Base-by-base conservation (phyloP, 1,284 basidiomycete genomes). In the Sanghuangporus baumii region DNA sequence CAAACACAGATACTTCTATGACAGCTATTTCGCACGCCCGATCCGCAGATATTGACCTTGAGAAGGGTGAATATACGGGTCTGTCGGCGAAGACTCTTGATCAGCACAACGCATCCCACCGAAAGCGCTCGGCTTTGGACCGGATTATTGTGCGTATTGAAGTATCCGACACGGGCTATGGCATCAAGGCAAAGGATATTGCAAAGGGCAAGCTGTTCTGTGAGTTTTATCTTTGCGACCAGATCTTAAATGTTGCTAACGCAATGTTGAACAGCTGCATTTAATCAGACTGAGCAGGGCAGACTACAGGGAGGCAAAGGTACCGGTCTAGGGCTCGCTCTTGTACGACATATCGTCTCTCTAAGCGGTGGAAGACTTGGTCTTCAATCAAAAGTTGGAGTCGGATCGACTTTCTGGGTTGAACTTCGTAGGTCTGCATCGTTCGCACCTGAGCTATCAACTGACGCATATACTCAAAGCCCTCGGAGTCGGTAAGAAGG, bases 291-390 rank as follows among this genome's bases (percentile, higher is more conserved):
- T 2, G 88, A 91, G 70, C 84, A 86, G 72, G 93, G 93, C 6
- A 81, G 89, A 63, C 81, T 87, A 68, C 94, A 96, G 77, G 90
- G 81, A 65, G 92, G 91, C 8, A 94, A 94, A 75, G 93, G 93
- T 2, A 93, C 91, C 0, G 93, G 93, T 2, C 77, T 95, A n/a
- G 94, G 93, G 12, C 74, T 96, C 20, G 93, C 93, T 1, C 81
- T 96, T 20, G 92, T 95, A n/a, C 81, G 92, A 46, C 91, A 93
- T 71, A 95, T 96, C 62, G 90, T 96, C 66, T 92, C 89, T 73
- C 78, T 93, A 38, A 88, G 83, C 60, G 87, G 89, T 8, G 94
- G 93, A 6, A 82, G 91, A 23, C 76, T 94, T 9, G 91, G 93
- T n/a, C 82, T 89, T 20, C 76, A 74, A 65, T 88, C 86, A 5